These are phyloP conservation scores for Magnolia officinalis DNA, from an alignment of 164 flowering plant genomes.

Conservation along the genomic window DNA sequence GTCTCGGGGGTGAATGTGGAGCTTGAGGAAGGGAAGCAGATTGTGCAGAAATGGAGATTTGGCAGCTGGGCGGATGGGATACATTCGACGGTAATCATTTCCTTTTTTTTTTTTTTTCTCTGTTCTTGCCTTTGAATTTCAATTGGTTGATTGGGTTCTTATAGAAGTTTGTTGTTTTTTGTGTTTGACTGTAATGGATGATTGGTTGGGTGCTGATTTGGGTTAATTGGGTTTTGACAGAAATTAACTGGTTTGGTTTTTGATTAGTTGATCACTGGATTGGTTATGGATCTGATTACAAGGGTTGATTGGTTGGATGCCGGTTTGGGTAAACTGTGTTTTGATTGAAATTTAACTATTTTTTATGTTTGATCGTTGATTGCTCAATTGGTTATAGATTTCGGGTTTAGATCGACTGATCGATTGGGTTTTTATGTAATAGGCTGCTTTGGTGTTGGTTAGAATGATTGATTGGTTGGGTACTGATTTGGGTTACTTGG, in stretches of 20 bases:
- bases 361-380: too few relatives aligned
- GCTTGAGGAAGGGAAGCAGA: conserved; percentile 80
- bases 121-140: neutral
- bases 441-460: too few relatives aligned
- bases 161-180: neutral
- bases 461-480: too few relatives aligned
- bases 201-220: neutral
- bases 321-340: too few relatives aligned
- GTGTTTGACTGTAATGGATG: neutral
- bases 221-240: neutral
- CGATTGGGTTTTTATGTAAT: too few relatives aligned
- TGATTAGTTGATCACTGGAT: too few relatives aligned
- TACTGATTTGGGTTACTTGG: too few relatives aligned
- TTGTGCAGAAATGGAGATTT: conserved; percentile 94
- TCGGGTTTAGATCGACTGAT: too few relatives aligned
- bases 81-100: conserved; percentile 53
- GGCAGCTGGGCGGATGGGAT: conserved; percentile 93
- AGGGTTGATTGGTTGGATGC: too few relatives aligned
- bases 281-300: too few relatives aligned
- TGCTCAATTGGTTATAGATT: too few relatives aligned
- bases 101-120: neutral
- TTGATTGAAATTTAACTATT: too few relatives aligned
- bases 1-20: conserved; percentile 78
- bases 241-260: neutral
- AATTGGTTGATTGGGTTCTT: neutral